These are phyloP conservation scores for Francoa sonchifolia DNA, from an alignment of 441 rosid species.

Conservation along the genomic window DNA sequence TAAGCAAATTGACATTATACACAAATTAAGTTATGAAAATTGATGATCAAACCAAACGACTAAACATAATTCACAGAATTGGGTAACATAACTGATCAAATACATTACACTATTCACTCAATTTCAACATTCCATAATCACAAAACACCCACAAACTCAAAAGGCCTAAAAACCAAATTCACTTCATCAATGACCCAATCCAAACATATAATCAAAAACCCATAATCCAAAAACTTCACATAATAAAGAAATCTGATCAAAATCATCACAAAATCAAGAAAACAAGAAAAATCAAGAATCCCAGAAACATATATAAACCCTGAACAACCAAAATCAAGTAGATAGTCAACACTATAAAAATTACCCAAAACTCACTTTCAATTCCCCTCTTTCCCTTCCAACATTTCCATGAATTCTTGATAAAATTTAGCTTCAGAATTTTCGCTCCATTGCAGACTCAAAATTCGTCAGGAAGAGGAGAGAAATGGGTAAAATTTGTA, in stretches of 20 bases:
- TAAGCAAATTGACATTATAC: not conserved
- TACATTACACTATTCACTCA: not conserved
- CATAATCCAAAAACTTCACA: no score
- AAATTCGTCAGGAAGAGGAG: slow-evolving; percentile 5
- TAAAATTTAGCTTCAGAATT: slow-evolving; percentile 15
- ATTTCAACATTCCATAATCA: not conserved
- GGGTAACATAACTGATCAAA: not conserved
- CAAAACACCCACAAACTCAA: not conserved
- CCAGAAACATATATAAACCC: slow-evolving; percentile 13
- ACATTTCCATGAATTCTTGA: slow-evolving; percentile 19
- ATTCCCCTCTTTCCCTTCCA: slow-evolving; percentile 4
- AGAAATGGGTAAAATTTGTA: no score
- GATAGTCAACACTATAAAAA: slow-evolving; percentile 3
- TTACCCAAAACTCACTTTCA: slow-evolving; percentile 11
- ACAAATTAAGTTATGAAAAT: not conserved
- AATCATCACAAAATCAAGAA: no score
- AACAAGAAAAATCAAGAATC: slow-evolving; percentile 6
- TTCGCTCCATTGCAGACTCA: slow-evolving; percentile 15
- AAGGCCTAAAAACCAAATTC: not conserved
- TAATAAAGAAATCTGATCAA: no score
- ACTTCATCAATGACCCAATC: not conserved
- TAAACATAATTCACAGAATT: not conserved
- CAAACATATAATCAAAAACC: no score
- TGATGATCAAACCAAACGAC: not conserved
- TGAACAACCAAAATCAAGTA: not conserved